These are phyloP conservation scores for Ballota nigra DNA, from an alignment of 257 asterid genomes.

Conservation along the genomic window DNA sequence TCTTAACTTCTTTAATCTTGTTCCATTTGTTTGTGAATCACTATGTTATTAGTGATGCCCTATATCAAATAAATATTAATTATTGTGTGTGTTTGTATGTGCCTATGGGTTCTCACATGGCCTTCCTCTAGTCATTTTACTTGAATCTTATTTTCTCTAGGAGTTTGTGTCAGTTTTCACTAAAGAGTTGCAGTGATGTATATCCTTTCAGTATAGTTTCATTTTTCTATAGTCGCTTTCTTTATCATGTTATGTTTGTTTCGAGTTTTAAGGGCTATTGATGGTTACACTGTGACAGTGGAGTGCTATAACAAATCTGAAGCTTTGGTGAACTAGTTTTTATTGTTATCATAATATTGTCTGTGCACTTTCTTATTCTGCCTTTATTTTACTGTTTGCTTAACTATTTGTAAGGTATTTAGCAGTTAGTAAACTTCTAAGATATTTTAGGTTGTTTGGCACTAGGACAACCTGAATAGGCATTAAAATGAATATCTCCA, in stretches of 20 bases:
- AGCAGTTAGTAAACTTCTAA: too few species aligned
- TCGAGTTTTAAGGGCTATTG: not conserved
- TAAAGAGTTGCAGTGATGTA: not conserved
- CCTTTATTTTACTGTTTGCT: conserved; percentile 10
- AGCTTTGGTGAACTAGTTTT: not conserved
- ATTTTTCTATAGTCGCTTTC: not conserved
- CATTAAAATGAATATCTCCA: not conserved
- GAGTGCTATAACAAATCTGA: not conserved
- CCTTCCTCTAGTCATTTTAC: conserved; percentile 2
- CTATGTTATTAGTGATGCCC: not conserved
- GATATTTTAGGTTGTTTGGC: not conserved
- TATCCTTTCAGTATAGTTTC: not conserved
- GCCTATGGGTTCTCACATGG: not conserved
- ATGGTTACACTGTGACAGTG: not conserved
- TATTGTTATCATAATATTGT: too few species aligned
- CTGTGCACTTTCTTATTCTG: too few species aligned
- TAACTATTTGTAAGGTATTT: not conserved
- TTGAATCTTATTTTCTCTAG: not conserved
- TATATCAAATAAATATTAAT: not conserved
- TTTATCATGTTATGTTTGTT: not conserved
- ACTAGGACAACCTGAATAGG: not conserved
- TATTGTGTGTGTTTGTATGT: not conserved
- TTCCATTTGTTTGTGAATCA: not conserved
- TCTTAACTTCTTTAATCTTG: not conserved
- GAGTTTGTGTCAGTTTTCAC: not conserved